A percentile compares a stretch with the other conserved stretches of the same genome.
Conservation (phyloP, 192 early-diverging fungal genomes). For the Coemansia sp. region DNA sequence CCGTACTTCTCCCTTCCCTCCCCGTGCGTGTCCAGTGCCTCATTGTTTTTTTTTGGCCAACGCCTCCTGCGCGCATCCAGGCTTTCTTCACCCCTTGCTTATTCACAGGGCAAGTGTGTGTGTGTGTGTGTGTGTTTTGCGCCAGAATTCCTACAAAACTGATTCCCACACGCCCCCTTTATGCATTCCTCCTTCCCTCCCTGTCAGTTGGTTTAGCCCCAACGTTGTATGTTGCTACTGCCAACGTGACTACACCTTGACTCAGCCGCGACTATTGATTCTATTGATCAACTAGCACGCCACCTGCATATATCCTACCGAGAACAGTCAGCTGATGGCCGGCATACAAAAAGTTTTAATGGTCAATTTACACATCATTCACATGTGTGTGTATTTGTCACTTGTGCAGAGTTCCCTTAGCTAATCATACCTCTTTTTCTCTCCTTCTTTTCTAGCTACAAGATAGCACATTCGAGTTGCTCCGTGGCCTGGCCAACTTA, state of each 20-base stretch:
- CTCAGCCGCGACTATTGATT: neutral
- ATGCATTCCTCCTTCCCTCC: neutral
- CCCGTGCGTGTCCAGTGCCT: neutral
- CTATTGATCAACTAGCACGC: neutral
- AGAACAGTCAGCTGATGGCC: neutral
- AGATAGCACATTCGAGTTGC: constrained; percentile 52
- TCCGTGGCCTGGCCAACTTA: constrained; percentile 45
- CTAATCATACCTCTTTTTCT: constrained; percentile 1
- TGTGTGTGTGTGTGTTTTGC: neutral
- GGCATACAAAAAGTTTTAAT: neutral
- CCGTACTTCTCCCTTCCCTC: neutral
- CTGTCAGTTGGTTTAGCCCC: neutral
- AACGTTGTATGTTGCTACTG: neutral
- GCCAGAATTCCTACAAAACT: neutral
- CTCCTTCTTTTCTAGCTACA: constrained; percentile 41
- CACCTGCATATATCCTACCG: neutral
- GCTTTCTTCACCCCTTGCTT: neutral
- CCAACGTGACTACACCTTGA: neutral
- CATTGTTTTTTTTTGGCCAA: neutral
- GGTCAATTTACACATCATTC: neutral
- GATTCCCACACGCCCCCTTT: neutral
- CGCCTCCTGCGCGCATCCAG: neutral
- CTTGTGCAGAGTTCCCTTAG: neutral
- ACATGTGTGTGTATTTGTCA: neutral
- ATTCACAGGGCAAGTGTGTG: neutral